phyloP scores from a whole-genome alignment of 805 yeast species.

The Sungouiella blattae region DNA sequence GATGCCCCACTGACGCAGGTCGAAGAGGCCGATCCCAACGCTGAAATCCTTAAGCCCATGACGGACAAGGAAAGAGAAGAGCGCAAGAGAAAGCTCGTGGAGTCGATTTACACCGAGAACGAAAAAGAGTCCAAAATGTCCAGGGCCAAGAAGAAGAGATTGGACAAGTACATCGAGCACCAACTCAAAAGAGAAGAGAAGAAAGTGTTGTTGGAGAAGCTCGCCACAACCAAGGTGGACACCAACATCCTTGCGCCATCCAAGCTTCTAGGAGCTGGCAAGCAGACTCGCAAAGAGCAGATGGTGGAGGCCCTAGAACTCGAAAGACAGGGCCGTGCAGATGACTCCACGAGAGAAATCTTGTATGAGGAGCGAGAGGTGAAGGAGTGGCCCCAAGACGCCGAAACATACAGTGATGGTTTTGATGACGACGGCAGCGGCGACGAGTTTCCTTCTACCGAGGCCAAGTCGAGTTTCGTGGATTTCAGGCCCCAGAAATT shows the following conservation, averaged over 20 bases:
- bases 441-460: conserved; percentile 16
- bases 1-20: conserved; percentile 5
- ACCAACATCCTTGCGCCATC: conserved; percentile 67
- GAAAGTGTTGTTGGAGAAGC: conserved; percentile 67
- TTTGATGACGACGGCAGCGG: conserved; percentile 3
- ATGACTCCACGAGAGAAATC: conserved; percentile 56
- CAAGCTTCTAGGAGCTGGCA: conserved; percentile 74
- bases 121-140: conserved; percentile 63
- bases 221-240: conserved; percentile 67
- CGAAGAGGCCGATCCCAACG: conserved; percentile 47
- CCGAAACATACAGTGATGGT: conserved; percentile 11
- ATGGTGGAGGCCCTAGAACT: conserved; percentile 71
- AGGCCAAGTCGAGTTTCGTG: conserved; percentile 44
- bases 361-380: conserved; percentile 67
- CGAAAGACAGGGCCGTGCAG: conserved; percentile 69
- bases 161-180: conserved; percentile 90
- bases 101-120: conserved; percentile 54
- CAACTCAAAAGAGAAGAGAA: conserved; percentile 87
- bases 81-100: conserved; percentile 61
- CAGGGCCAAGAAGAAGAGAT: conserved; percentile 65
- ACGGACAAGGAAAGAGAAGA: conserved; percentile 59
- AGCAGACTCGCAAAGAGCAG: conserved; percentile 62
- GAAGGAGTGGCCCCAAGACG: conserved; percentile 53
- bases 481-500: conserved; percentile 66
- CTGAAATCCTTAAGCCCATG: conserved; percentile 60